These are phyloP conservation scores for Aureobasidium sp. DNA, from an alignment of 2,329 filamentous ascomycete genomes.

Conservation along the genomic window DNA sequence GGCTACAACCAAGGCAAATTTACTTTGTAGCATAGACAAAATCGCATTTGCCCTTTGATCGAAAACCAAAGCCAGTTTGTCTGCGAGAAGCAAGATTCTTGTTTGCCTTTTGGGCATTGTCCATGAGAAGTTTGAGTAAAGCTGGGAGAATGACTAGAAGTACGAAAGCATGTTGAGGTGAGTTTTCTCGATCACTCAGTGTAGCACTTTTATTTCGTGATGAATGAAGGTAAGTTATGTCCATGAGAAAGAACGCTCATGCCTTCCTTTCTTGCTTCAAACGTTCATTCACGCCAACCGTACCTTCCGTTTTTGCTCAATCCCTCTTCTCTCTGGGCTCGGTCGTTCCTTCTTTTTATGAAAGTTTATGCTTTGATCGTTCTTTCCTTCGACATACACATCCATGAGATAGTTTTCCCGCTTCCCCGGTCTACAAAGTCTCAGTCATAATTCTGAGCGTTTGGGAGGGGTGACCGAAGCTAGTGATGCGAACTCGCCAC, in stretches of 20 bases:
- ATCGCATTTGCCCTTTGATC: constrained; percentile 13
- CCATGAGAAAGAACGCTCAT: not conserved
- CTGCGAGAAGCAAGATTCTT: not conserved
- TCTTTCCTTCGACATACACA: not conserved
- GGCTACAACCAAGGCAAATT: constrained; percentile 9
- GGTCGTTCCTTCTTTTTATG: not conserved
- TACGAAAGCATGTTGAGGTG: not conserved
- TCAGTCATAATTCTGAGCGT: no score
- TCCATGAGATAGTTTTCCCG: no score
- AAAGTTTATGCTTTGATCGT: not conserved
- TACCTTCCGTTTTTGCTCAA: not conserved
- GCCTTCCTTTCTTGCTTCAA: not conserved
- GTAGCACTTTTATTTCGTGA: not conserved
- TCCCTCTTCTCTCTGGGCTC: not conserved
- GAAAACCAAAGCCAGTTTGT: not conserved
- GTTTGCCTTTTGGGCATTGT: not conserved
- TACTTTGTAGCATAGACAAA: constrained; percentile 13
- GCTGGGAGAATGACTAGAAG: not conserved
- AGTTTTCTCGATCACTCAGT: not conserved
- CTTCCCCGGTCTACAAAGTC: no score
- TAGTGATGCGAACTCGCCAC: no score
- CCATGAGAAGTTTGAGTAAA: not conserved
- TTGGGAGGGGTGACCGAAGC: no score
- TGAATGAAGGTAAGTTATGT: not conserved
- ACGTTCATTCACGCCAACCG: not conserved